A percentile compares a stretch with the other conserved stretches of the same genome.
Evolutionary conservation across 352 stramenopile genomes (phyloP).

Genomic region (Pythium phragmiticola): DNA sequence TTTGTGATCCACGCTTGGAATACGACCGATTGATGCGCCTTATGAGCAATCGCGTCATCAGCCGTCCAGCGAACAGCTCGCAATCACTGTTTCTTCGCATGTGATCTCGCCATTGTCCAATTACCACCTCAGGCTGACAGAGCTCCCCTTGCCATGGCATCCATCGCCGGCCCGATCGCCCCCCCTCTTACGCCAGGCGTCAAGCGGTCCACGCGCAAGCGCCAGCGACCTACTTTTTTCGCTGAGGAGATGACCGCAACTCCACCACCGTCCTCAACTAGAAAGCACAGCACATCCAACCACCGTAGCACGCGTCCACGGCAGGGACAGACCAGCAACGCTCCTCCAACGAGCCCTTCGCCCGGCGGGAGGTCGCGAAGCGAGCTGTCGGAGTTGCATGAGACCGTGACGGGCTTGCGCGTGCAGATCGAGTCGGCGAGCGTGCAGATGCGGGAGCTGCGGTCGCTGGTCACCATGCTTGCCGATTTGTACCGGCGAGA

Average conservation of each 20-base stretch:
- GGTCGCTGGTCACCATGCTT: constrained; percentile 14
- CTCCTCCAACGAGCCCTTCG: neutral
- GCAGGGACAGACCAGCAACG: neutral
- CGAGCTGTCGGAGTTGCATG: constrained; percentile 22
- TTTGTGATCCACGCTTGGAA: constrained; percentile 2
- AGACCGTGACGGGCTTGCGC: constrained; percentile 19
- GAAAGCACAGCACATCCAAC: constrained; percentile 8
- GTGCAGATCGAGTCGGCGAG: constrained; percentile 23
- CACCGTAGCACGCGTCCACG: constrained; percentile 6
- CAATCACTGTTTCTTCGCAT: constrained; percentile 6
- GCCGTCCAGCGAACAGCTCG: neutral
- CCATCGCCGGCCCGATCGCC: constrained; percentile 10
- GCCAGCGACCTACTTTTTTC: constrained; percentile 24
- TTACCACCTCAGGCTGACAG: neutral
- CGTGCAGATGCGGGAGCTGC: constrained; percentile 26
- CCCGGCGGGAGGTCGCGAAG: neutral
- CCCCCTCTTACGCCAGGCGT: constrained; percentile 20
- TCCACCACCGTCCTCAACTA: neutral
- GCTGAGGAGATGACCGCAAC: constrained; percentile 15
- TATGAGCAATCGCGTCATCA: constrained; percentile 9
- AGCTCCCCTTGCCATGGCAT: neutral
- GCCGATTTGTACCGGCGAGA: constrained; percentile 19
- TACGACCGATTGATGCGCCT: constrained; percentile 13
- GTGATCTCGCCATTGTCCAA: constrained; percentile 7
- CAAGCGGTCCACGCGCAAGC: constrained; percentile 30